Conservation (phyloP, 2,329 filamentous ascomycete species). For the Plenodomus lindquistii region DNA sequence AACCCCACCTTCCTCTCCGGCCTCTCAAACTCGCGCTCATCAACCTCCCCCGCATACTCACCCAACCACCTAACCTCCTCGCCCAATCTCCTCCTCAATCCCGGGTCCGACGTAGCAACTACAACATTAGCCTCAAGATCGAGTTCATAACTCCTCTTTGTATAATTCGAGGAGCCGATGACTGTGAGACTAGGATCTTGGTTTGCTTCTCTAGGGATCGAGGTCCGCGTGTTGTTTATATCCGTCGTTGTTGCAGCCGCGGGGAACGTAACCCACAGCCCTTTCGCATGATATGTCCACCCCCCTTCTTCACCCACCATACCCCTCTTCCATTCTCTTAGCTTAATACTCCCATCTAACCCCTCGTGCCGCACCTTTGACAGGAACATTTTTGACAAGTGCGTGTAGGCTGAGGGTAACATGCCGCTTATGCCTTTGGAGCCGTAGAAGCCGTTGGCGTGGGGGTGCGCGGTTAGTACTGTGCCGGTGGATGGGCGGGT, state of each 20-base stretch:
- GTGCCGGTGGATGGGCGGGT: conserved; percentile 73
- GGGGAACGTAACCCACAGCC: conserved; percentile 82
- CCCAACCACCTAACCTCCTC: conserved; percentile 82
- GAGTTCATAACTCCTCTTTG: conserved; percentile 86
- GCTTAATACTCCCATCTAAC: conserved; percentile 62
- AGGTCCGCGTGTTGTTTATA: not conserved
- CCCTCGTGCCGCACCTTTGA: conserved; percentile 60
- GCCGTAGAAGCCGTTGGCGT: conserved; percentile 93
- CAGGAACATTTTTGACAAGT: conserved; percentile 82
- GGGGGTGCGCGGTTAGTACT: conserved; percentile 88
- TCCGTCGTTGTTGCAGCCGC: not conserved
- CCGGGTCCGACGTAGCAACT: conserved; percentile 77
- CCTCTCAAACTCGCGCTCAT: conserved; percentile 76
- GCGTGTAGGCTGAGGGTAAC: conserved; percentile 87
- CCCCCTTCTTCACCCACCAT: conserved; percentile 78
- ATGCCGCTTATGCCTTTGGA: conserved; percentile 87
- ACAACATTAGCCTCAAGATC: conserved; percentile 89
- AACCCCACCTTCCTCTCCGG: conserved; percentile 83
- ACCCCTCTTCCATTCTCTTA: conserved; percentile 88
- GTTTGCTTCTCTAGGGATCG: conserved; percentile 22
- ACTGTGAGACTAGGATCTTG: conserved; percentile 75
- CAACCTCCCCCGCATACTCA: conserved; percentile 70
- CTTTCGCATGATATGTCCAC: conserved; percentile 99
- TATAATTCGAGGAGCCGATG: conserved; percentile 94
- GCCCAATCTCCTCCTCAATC: conserved; percentile 71